Percentiles rank a stretch among this genome's conserved stretches.
These are phyloP conservation scores for Cladobotryum mycophilum DNA, from an alignment of 2,329 filamentous ascomycete genomes.

Conservation along the genomic window DNA sequence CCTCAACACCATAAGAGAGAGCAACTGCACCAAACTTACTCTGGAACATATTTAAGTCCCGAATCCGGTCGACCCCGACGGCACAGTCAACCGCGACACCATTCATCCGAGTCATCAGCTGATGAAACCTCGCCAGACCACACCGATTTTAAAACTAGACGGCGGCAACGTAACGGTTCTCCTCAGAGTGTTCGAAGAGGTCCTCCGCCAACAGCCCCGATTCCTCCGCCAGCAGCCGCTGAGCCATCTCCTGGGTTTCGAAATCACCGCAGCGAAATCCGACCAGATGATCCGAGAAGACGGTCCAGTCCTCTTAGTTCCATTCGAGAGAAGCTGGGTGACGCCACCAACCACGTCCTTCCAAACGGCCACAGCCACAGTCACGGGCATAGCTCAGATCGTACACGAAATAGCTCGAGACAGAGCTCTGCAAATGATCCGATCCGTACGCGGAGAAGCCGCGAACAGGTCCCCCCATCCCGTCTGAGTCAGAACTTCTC, in stretches of 20 bases:
- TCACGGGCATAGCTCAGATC: slow-evolving; percentile 25
- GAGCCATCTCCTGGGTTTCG: slow-evolving; percentile 22
- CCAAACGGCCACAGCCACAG: slow-evolving; percentile 26
- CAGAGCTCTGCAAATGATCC: slow-evolving; percentile 26
- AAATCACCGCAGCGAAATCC: slow-evolving; percentile 27
- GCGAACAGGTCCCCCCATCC: slow-evolving; percentile 35
- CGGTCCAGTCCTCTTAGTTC: slow-evolving; percentile 31
- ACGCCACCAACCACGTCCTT: slow-evolving; percentile 39
- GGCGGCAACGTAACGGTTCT: slow-evolving; percentile 21
- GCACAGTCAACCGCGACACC: slow-evolving; percentile 44
- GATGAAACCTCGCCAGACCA: slow-evolving; percentile 27
- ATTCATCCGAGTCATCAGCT: slow-evolving; percentile 37
- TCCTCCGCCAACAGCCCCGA: slow-evolving; percentile 22
- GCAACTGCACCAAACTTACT: slow-evolving; percentile 20
- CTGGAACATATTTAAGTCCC: slow-evolving; percentile 29
- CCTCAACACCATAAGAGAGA: slow-evolving; percentile 28
- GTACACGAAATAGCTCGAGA: slow-evolving; percentile 32
- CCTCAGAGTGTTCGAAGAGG: slow-evolving; percentile 30
- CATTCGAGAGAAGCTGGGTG: slow-evolving; percentile 38
- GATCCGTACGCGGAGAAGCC: slow-evolving; percentile 29
- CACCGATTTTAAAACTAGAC: slow-evolving; percentile 19
- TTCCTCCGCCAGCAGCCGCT: slow-evolving; percentile 22
- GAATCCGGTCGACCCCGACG: slow-evolving; percentile 31
- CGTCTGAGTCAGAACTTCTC: slow-evolving; percentile 37
- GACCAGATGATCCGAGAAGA: slow-evolving; percentile 30